phyloP scores from a whole-genome alignment of 371 early-diverging fungal genomes.

The Mortierella sp. region DNA sequence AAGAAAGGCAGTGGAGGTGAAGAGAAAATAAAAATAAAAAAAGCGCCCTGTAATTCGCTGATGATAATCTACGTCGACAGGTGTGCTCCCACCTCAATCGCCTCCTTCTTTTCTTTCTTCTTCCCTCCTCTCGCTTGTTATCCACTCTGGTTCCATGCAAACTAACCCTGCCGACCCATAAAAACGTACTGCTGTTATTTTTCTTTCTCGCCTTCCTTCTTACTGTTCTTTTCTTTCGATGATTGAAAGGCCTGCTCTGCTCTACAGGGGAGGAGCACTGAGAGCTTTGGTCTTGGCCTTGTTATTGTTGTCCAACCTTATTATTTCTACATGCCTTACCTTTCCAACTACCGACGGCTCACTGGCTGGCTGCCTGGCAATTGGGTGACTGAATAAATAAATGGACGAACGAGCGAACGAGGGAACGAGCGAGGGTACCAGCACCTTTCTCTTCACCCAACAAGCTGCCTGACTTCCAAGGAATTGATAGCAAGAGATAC shows the following conservation, averaged over 20 bases:
- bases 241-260: conserved; percentile 2
- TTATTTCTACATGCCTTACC: neutral
- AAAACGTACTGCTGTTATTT: neutral
- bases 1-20: neutral
- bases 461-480: too few species aligned
- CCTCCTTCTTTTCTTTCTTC: neutral
- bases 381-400: neutral
- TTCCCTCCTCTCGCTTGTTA: neutral
- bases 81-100: neutral
- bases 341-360: neutral
- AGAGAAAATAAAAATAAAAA: neutral
- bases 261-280: conserved; percentile 11
- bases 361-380: neutral
- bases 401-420: neutral
- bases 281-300: conserved; percentile 7
- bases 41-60: neutral
- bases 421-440: too few species aligned
- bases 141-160: neutral
- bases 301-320: conserved; percentile 6
- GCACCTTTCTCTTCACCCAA: neutral
- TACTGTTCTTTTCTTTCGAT: conserved; percentile 9
- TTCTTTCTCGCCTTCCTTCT: neutral
- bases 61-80: conserved; percentile 3
- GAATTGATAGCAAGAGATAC: neutral
- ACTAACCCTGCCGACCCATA: conserved; percentile 4